Evolutionary conservation across 345 rosid species (phyloP), one percentile per base, ranked within the genome.

Genomic region (Ricinus communis): DNA sequence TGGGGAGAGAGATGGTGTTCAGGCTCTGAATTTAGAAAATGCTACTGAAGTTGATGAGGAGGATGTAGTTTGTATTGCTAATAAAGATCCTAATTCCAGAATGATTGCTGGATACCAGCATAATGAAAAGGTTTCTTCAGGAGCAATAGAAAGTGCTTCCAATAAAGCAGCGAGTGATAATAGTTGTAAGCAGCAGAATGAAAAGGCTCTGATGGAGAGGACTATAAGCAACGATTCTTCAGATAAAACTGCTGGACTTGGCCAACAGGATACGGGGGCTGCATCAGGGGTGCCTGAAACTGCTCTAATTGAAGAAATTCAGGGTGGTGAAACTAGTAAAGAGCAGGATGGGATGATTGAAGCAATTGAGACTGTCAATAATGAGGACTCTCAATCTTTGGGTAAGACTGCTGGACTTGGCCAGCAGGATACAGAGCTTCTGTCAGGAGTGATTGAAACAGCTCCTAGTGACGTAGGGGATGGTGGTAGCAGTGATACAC

Each of bases 41-140:
- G 58, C 55, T 50, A 5, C 59, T 36, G 62, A 33, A 51, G 36
- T 21, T 22, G 31, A 43, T 30, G 40, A 40, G 31, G 25, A 4
- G 60, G 50, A 31, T 46, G 46, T 30, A 14, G 56, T 41, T 14
- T 31, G 46, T 60, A 33, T 41, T 57, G 9, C 5, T 46, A 31
- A 45, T 72, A 19, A 46, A 16, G 65, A 56, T 33, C n/a, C 47
- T 22, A 22, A 8, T 46, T 5, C 40, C 14, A 24, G 30, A 31
- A 25, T 54, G 13, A 31, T 8, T 27, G 47, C 55, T 52, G 40
- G 47, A 4, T 36, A 14, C 65, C 31, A 31, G 64, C 72, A 66
- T 72, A 67, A 69, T 62, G 68, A 68, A 78, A 84, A 79, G 72
- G 76, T 63, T 76, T 71, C 57, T 53, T 70, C 50, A 18, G 72